phyloP scores from a whole-genome alignment of 148 eudicot genomes.

The Camellia japonica region DNA sequence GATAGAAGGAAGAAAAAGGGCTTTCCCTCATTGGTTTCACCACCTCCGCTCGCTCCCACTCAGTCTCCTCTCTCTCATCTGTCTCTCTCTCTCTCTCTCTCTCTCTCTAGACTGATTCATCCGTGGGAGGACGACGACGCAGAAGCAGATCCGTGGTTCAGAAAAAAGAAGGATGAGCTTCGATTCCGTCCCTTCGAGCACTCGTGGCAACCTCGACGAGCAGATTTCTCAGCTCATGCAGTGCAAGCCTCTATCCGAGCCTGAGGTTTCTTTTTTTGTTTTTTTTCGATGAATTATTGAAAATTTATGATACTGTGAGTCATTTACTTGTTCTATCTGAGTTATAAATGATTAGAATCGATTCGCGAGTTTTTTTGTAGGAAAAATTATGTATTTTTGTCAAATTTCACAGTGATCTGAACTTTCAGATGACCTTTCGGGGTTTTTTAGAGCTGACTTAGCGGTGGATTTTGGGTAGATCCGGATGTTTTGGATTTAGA shows the following conservation, averaged over 20 bases:
- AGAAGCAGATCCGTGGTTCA: slow-evolving; percentile 17
- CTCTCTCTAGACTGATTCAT: background rate
- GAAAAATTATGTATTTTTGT: background rate
- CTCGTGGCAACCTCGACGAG: slow-evolving; percentile 54
- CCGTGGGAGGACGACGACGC: too few relatives aligned
- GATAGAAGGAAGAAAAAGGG: background rate
- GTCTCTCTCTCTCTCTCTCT: background rate
- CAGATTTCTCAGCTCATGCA: slow-evolving; percentile 73
- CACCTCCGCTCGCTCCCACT: slow-evolving; percentile 22
- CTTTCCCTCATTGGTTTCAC: slow-evolving; percentile 16
- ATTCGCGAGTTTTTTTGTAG: slow-evolving; percentile 3
- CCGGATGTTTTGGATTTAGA: background rate
- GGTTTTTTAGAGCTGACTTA: background rate
- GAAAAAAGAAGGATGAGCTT: slow-evolving; percentile 31
- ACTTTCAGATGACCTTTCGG: background rate
- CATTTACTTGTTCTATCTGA: background rate
- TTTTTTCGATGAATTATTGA: background rate
- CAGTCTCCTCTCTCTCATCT: background rate
- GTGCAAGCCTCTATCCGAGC: slow-evolving; percentile 73
- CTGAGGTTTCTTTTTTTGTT: slow-evolving; percentile 34
- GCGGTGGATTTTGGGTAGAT: background rate
- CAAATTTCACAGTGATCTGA: slow-evolving; percentile 16
- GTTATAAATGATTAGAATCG: slow-evolving; percentile 16
- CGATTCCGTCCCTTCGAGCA: slow-evolving; percentile 46
- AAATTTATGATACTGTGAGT: background rate